A percentile compares a stretch with the other conserved stretches of the same genome.
Conservation (phyloP, 2,329 filamentous ascomycete species). For the Pyrenophora tritici-repentis region DNA sequence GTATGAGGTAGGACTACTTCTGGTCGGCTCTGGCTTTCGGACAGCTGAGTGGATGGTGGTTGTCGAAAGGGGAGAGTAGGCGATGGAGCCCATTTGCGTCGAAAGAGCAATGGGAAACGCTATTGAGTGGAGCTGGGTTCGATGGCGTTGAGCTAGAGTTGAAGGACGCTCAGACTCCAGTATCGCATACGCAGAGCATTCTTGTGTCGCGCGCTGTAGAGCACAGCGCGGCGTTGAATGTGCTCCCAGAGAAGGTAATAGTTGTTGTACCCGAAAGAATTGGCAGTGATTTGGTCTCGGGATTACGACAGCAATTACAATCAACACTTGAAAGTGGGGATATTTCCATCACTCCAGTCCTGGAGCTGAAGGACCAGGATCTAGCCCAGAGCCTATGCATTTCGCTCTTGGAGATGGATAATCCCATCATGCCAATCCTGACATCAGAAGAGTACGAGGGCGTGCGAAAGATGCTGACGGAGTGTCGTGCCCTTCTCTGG, state of each 20-base stretch:
- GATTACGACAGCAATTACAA: neutral
- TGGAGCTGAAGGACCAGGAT: neutral
- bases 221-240: neutral
- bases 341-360: neutral
- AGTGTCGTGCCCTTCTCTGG: neutral
- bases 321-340: neutral
- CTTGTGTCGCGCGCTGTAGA: neutral
- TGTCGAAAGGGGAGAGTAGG: constrained; percentile 2
- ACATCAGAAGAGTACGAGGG: neutral
- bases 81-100: constrained; percentile 1
- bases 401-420: neutral
- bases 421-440: neutral
- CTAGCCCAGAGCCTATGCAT: neutral
- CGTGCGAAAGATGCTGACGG: constrained; percentile 1
- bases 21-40: constrained; percentile 1
- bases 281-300: neutral
- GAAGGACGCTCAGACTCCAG: neutral
- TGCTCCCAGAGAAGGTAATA: neutral
- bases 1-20: constrained; percentile 1
- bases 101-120: neutral
- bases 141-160: constrained; percentile 1
- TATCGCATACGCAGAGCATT: constrained; percentile 2
- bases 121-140: neutral
- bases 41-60: constrained; percentile 2
- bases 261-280: neutral